Base-by-base conservation (phyloP, 2,329 filamentous ascomycete genomes). In the Penicillium griseofulvum region DNA sequence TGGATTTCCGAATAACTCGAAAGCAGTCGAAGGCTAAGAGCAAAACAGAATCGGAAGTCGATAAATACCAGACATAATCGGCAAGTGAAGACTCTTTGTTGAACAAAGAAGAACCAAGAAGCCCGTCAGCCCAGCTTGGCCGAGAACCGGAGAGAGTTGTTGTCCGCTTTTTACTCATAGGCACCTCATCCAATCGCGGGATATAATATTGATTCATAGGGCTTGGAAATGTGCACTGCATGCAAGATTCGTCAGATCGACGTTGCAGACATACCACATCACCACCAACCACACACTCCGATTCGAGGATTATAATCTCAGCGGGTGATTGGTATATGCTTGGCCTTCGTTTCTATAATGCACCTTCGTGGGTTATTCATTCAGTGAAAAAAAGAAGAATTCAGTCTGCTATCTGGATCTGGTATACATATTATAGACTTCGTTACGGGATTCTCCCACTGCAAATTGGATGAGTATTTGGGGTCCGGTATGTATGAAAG, bases 221-320 rank as follows among this genome's bases (percentile, higher is more conserved):
- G 46, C 47, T 50, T 50, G 33, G 17, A 51, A n/a, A 42, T 26
- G 52, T n/a, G 39, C 47, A 54, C 46, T 38, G 26, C 52, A 54
- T 54, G 41, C 33, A 50, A 26, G 26, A 36, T 50, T 54, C 46
- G 47, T 54, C 52, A 50, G 46, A 54, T 44, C 39, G 12, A 44
- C 52, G 52, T 54, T 54, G 46, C 52, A 55, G 28, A 26, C 10
- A 49, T 29, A 28, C 36, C 26, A 38, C 37, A 28, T 28, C 26
- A 16, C 29, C 26, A 33, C 29, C 42, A 28, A 47, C 54, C 49
- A 43, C 49, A 19, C 12, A 16, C 29, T 60, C 58, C 46, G 49
- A 58, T 60, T 60, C 46, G 58, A 46, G 10, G 28, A 54, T 58
- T 56, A 16, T 16, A 17, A 60, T 51, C 12, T 17, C 37, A 49